phyloP scores from a whole-genome alignment of 805 yeast species.

The Ogataea parapolymorpha region DNA sequence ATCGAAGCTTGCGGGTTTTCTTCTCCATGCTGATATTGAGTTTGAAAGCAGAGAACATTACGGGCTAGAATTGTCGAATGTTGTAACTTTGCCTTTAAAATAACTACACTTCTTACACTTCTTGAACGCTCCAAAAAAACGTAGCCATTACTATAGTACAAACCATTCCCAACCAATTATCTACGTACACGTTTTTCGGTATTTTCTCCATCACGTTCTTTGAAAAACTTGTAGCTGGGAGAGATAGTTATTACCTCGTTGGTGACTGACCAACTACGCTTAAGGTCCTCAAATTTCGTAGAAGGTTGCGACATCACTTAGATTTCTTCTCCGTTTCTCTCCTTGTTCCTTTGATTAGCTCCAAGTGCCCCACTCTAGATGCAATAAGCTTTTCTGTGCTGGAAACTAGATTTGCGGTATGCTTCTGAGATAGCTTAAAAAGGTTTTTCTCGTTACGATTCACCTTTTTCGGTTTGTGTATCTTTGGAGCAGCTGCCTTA shows the following conservation, averaged over 20 bases:
- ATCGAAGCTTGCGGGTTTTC: too few species aligned
- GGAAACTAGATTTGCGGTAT: constrained; percentile 48
- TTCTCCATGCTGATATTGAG: too few species aligned
- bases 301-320: constrained; percentile 30
- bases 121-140: too few species aligned
- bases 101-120: too few species aligned
- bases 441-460: constrained; percentile 42
- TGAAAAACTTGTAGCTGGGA: constrained; percentile 21
- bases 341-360: constrained; percentile 85
- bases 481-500: constrained; percentile 71
- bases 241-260: constrained; percentile 15
- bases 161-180: too few species aligned
- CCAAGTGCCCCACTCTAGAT: constrained; percentile 90
- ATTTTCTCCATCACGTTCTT: neutral
- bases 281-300: neutral
- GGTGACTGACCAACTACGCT: constrained; percentile 24
- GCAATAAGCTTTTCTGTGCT: constrained; percentile 85
- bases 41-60: too few species aligned
- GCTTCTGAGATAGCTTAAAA: constrained; percentile 55
- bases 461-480: constrained; percentile 63
- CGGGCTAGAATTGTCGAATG: too few species aligned
- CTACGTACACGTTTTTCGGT: neutral
- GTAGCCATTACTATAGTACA: too few species aligned
- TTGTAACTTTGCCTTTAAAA: too few species aligned
- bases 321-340: constrained; percentile 68